Percentiles rank a stretch among this genome's conserved stretches.
These are phyloP conservation scores for Arctium lappa DNA, from an alignment of 129 eudicot species.

Conservation along the genomic window DNA sequence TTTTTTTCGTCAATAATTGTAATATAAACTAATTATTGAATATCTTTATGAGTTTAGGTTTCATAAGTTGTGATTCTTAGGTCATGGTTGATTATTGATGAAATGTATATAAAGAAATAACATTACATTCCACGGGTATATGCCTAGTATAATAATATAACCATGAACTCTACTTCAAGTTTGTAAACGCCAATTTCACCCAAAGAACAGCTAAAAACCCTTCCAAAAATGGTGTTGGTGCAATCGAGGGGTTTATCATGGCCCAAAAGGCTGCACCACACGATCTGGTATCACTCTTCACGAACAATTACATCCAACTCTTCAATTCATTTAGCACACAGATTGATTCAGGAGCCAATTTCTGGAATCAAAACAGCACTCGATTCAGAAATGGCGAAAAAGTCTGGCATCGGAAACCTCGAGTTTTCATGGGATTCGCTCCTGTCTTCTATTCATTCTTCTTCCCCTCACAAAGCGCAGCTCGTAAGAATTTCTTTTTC, in stretches of 20 bases:
- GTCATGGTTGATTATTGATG: no score
- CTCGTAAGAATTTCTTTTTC: slow-evolving; percentile 17
- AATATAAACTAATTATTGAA: no score
- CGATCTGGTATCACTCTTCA: background rate
- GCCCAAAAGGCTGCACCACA: slow-evolving; percentile 1
- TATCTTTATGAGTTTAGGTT: no score
- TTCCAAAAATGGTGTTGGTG: slow-evolving; percentile 11
- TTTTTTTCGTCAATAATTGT: no score
- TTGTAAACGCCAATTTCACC: no score
- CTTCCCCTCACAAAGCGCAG: slow-evolving; percentile 19
- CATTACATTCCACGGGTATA: no score
- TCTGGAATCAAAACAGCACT: slow-evolving; percentile 10
- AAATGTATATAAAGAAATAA: no score
- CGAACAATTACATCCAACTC: slow-evolving; percentile 8
- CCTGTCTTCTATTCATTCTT: background rate
- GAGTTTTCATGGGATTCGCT: slow-evolving; percentile 19
- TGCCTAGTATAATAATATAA: no score
- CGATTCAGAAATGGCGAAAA: slow-evolving; percentile 6
- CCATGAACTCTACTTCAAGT: no score
- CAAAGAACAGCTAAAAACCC: background rate
- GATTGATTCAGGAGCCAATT: slow-evolving; percentile 15
- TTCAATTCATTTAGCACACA: slow-evolving; percentile 12
- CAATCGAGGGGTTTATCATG: slow-evolving; percentile 16
- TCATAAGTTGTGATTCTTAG: no score
- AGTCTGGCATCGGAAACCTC: background rate